Base-by-base conservation (phyloP, 2,329 filamentous ascomycete genomes). In the Arthrobotrys sinensis region DNA sequence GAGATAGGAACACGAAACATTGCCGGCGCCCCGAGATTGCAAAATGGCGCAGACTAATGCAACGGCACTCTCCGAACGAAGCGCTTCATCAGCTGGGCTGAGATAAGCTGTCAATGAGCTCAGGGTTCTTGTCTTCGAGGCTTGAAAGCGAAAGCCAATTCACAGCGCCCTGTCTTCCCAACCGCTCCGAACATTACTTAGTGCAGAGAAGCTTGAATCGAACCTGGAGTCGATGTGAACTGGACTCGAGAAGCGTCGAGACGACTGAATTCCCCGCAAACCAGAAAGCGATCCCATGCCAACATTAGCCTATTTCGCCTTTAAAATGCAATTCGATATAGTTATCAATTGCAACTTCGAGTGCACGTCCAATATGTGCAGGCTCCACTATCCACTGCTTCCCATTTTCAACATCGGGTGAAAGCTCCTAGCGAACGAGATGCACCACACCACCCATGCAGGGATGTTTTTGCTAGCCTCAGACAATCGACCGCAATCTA, bases 351-450 rank as follows among this genome's bases (percentile, higher is more conserved):
- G 3, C 40, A 48, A 16, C 32, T 11, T n/a, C 10, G 7, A 11
- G 34, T 14, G 45, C 45, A 48, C 45, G 14, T 14, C 53, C 11
- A 14, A 19, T 60, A 11, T 28, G 7, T 19, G 14, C 34, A 28
- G 24, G 24, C 24, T 28, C 24, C 21, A 11, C n/a, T 21, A 50
- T 12, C n/a, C 14, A 55, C 34, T 38, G 24, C 24, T 28, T 72
- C 43, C 38, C 28, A 69, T 50, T 48, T 10, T 48, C n/a, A 28
- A 34, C 38, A 16, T 57, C 71, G 71, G 64, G 55, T 69, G 71
- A 76, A 67, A 76, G 34, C 55, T 76, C 71, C 71, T 76, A 76
- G 71, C 71, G 71, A 76, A 64, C 55, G 32, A 60, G 34, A 21
- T 14, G 34, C 36, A 52, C 24, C 38, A 50, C 11, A 16, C 52